Evolutionary conservation across 2,329 filamentous ascomycete species (phyloP).

Genomic region (Curvularia eragrostidis): DNA sequence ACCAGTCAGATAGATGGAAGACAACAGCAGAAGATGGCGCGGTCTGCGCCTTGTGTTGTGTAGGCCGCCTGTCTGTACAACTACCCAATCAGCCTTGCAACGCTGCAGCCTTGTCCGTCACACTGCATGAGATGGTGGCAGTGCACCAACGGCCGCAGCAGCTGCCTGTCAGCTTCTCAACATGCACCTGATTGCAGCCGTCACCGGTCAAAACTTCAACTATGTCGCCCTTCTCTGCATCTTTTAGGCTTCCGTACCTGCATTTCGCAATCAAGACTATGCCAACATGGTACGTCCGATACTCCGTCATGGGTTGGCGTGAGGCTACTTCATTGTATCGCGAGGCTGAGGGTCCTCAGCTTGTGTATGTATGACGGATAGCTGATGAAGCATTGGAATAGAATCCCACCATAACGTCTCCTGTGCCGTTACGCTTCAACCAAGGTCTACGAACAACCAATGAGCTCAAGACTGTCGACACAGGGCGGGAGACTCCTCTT

Average conservation of each 20-base stretch:
- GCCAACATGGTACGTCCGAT: slow-evolving; percentile 29
- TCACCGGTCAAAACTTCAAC: slow-evolving; percentile 25
- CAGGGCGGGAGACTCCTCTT: slow-evolving; percentile 35
- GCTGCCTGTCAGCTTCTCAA: slow-evolving; percentile 1
- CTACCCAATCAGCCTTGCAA: slow-evolving; percentile 12
- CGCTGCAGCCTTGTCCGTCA: slow-evolving; percentile 16
- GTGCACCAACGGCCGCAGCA: slow-evolving; percentile 20
- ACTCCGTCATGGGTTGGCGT: neutral
- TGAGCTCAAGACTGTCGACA: slow-evolving; percentile 23
- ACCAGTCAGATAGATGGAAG: neutral
- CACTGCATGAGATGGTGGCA: slow-evolving; percentile 19
- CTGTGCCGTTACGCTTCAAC: slow-evolving; percentile 23
- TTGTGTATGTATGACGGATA: neutral
- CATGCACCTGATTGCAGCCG: slow-evolving; percentile 28
- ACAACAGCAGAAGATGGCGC: slow-evolving; percentile 1
- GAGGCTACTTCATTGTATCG: neutral
- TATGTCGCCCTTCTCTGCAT: slow-evolving; percentile 16
- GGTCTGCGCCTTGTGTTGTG: slow-evolving; percentile 1
- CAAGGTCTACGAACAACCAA: slow-evolving; percentile 14
- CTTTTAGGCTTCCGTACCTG: slow-evolving; percentile 25
- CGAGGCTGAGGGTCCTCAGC: slow-evolving; percentile 16
- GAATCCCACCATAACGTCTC: slow-evolving; percentile 35
- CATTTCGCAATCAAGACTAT: slow-evolving; percentile 10
- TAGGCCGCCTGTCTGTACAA: slow-evolving; percentile 4
- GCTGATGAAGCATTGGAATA: slow-evolving; percentile 18